Evolutionary conservation across 2,329 filamentous ascomycete species (phyloP), one percentile per base, ranked within the genome.

Genomic region (Rugonectria rugulosa): DNA sequence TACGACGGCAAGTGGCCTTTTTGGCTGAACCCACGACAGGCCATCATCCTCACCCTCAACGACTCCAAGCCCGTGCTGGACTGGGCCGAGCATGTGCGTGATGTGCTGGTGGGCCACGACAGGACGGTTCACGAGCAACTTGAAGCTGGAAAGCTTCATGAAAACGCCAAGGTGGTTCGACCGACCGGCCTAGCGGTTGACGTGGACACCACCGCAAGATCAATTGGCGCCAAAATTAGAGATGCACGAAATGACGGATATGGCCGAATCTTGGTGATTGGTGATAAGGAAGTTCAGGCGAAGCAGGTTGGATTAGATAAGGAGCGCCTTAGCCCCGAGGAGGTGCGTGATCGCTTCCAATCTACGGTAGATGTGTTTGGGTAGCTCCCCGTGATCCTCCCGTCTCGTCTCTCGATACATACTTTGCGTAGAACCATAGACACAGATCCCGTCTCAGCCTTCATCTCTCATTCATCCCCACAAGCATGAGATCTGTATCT

Each of bases 21-120:
- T 71, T 96, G 92, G 92, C 79, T 96, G 9, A 93, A 90, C 51
- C 92, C 92, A 1, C 84, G 87, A 6, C 92, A 95, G 68, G 88
- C 85, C 36, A 85, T 89, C 40, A 82, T 96, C 52, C 73, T 95
- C 26, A 89, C 90, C 0, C 81, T 94, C 48, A 92, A 90, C 65
- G 80, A 87, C 43, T 81, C 79, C 5, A 74, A 78, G 4, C 75
- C 79, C 1, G 79, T 88, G 1, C 56, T 88, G 9, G 71, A 72
- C 1, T 84, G 74, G 77, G 82, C 75, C 19, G 77, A 70, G 54
- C 71, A 74, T 36, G 73, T 79, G 6, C 78, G 80, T 53, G 74
- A 82, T 42, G 70, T 83, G 6, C 75, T 87, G 5, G 72, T 81
- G 26, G 83, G 87, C 5, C 76, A 72, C 43, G 69, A 72, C 3